Evolutionary conservation across 768 basidiomycete genomes (phyloP), one percentile per base, ranked within the genome.

Genomic region (Kwoniella heveanensis): DNA sequence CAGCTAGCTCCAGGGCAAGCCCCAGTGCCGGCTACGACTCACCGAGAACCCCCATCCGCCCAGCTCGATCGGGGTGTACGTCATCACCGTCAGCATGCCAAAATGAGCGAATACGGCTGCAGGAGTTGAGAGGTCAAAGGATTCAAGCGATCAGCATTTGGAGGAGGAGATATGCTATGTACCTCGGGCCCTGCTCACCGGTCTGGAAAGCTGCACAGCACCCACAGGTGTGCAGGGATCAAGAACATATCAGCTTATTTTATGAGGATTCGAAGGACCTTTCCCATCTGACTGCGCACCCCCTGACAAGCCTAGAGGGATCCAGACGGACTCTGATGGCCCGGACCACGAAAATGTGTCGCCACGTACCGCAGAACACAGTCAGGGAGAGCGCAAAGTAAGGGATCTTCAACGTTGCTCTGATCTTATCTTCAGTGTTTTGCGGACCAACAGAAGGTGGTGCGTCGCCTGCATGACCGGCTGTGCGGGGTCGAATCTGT

Each of bases 31-130:
- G 6, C 26, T 6, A 17, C 49, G 12, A 53, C 65, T 39, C 37
- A 74, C 74, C 19, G 72, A 32, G 19, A 76, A 57, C 10, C 68
- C 74, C 25, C 70, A 58, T 26, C 74, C 74, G 9, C 74, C 74
- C 13, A 36, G 48, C 1, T 36, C 3, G 8, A 68, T 54, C 4
- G 39, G 10, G 13, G 74, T 74, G 47, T 72, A 76, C 1, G 65
- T 66, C 32, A 62, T 70, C 21, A 73, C 67, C 6, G 70, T 63
- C 53, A 65, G 68, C 15, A 76, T 63, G n/a, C 67, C 70, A 22
- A 46, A 22, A 47, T 30, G 29, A 10, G 49, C 60, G 13, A 44
- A 53, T 21, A 32, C 32, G 13, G 32, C 32, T 32, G 13, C 13
- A 5, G 32, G 32, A 32, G n/a, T n/a, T n/a, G n/a, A n/a, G n/a